Percentiles rank a stretch among this genome's conserved stretches.
Conservation (phyloP, 2,329 filamentous ascomycete species). For the Colletotrichum sansevieriae region DNA sequence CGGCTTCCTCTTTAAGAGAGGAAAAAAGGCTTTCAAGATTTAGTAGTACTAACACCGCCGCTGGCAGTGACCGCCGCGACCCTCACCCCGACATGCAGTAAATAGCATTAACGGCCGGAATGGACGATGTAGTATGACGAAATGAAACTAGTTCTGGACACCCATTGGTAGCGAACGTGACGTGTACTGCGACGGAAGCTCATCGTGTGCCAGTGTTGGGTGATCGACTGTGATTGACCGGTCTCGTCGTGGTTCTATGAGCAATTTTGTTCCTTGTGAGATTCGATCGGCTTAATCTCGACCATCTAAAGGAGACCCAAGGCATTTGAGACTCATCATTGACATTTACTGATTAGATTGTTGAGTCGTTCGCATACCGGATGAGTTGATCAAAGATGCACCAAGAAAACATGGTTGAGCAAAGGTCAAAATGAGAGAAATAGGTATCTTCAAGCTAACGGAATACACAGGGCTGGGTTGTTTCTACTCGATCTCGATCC, state of each 20-base stretch:
- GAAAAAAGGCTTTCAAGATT: no score
- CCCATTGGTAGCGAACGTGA: rapidly evolving
- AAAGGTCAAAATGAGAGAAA: neutral
- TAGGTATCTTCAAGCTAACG: constrained; percentile 19
- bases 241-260: no score
- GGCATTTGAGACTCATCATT: no score
- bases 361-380: no score
- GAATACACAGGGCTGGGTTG: neutral
- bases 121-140: constrained; percentile 11
- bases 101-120: constrained; percentile 9
- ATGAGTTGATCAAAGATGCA: neutral
- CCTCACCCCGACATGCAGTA: constrained; percentile 35
- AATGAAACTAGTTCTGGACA: neutral
- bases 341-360: no score
- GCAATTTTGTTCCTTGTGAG: no score
- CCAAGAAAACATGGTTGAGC: rapidly evolving
- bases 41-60: no score
- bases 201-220: neutral
- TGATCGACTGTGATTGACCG: no score
- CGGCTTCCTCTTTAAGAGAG: no score
- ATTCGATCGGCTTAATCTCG: no score
- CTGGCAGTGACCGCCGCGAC: constrained; percentile 22
- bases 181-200: neutral
- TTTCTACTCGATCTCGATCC: neutral
- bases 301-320: no score